Evolutionary conservation across 2,329 filamentous ascomycete genomes (phyloP), one percentile per base, ranked within the genome.

Genomic region (Tricladium varicosporioides): DNA sequence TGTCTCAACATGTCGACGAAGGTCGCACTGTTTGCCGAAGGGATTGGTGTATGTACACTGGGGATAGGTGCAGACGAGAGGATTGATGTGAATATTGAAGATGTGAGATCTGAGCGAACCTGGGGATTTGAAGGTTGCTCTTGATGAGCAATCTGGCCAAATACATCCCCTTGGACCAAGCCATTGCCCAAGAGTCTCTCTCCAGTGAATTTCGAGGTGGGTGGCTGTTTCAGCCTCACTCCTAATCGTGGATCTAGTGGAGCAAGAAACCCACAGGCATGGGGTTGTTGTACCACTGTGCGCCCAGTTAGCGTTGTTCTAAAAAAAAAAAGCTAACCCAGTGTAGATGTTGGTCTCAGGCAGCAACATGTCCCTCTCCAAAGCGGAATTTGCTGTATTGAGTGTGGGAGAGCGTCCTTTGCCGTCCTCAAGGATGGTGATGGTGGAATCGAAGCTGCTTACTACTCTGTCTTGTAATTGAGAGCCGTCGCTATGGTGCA

Each of bases 11-110:
- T 59, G 56, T 14, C 56, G 52, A 31, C 49, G 52, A 16, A 55
- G 53, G 47, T 59, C 52, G 46, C 46, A 55, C 27, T 59, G 52
- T 33, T 49, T 55, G 32, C 52, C 40, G 14, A 55, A 59, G 15
- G 56, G 56, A n/a, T 45, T 52, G n/a, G 31, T 49, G 27, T 53
- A 43, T 16, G 52, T 33, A 48, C 56, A 59, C 9, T 32, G 36
- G 47, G 32, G 42, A 32, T 47, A 44, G 15, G 33, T 54, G 27
- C 53, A 59, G n/a, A 55, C 22, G 5, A 59, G 36, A 33, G 56
- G 56, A 10, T 33, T 49, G 22, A 52, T 48, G 31, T 59, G 56
- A 13, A 53, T 54, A 14, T 56, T 59, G 9, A 52, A 48, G 14
- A 59, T 36, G 42, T 55, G 56, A 16, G 48, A 52, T 40, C 53